phyloP scores from a whole-genome alignment of 2,329 filamentous ascomycete species.

The Fusarium pseudograminearum region DNA sequence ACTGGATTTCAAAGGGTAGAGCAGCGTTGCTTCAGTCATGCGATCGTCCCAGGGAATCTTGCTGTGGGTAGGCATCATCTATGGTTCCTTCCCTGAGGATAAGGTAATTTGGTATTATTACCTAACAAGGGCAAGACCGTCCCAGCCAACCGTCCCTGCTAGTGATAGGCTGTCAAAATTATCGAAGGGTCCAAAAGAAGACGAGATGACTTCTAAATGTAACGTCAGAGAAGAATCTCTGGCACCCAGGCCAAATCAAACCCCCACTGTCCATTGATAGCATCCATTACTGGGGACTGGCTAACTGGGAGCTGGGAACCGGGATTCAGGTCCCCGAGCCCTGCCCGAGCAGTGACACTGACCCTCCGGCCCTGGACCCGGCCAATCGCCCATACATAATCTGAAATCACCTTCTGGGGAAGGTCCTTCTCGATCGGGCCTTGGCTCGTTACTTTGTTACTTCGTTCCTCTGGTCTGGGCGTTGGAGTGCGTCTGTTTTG shows the following conservation, averaged over 20 bases:
- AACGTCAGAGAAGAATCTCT: constrained; percentile 33
- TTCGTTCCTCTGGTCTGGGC: constrained; percentile 46
- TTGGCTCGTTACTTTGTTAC: constrained; percentile 45
- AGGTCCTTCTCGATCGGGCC: constrained; percentile 36
- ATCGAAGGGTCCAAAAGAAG: constrained; percentile 29
- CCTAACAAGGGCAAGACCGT: constrained; percentile 27
- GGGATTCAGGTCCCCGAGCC: constrained; percentile 9
- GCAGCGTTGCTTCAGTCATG: constrained; percentile 35
- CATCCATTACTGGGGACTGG: constrained; percentile 1
- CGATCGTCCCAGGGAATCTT: constrained; percentile 19
- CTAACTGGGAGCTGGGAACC: not conserved
- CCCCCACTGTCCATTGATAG: constrained; percentile 10
- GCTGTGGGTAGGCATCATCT: constrained; percentile 11
- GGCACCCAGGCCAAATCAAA: not conserved
- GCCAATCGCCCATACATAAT: constrained; percentile 36
- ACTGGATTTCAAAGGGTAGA: constrained; percentile 26
- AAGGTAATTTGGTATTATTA: constrained; percentile 35
- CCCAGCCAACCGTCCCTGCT: constrained; percentile 32
- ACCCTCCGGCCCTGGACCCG: constrained; percentile 44
- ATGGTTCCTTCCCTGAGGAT: constrained; percentile 17
- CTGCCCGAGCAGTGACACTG: constrained; percentile 28
- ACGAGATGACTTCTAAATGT: constrained; percentile 38
- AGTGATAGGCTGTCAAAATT: constrained; percentile 36
- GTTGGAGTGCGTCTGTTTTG: constrained; percentile 42
- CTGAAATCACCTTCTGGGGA: constrained; percentile 35